These are phyloP conservation scores for Phytophthora constricta DNA, from an alignment of 352 stramenopile genomes.

Conservation along the genomic window DNA sequence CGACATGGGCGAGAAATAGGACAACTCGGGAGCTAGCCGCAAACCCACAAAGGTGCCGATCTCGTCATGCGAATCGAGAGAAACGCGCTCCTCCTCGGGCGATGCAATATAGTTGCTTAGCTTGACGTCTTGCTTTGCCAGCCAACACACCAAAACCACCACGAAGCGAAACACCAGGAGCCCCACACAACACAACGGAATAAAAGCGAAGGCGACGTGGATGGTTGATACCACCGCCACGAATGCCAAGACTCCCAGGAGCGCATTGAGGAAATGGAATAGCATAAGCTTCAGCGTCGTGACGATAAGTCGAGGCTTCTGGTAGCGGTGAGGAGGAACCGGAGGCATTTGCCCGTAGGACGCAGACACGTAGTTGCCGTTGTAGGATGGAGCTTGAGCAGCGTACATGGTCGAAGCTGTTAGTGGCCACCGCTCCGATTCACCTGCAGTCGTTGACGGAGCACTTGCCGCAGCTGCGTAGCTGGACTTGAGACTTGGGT, in stretches of 20 bases:
- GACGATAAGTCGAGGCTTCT: conserved; percentile 34
- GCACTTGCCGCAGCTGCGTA: neutral
- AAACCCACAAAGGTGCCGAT: no score
- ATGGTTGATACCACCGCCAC: conserved; percentile 48
- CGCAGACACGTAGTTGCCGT: conserved; percentile 40
- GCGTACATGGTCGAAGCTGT: conserved; percentile 17
- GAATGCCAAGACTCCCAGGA: conserved; percentile 61
- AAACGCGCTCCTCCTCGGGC: conserved; percentile 44
- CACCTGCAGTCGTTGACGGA: no score
- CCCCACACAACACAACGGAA: conserved; percentile 71
- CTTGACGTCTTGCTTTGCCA: conserved; percentile 62
- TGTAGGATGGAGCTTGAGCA: conserved; percentile 12
- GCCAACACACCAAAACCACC: conserved; percentile 45
- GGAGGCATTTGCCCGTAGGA: conserved; percentile 18
- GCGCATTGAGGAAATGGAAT: conserved; percentile 62
- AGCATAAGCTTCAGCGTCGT: conserved; percentile 58
- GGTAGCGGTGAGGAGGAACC: conserved; percentile 16
- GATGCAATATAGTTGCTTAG: conserved; percentile 68
- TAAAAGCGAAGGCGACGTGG: conserved; percentile 43
- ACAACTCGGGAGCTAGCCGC: conserved; percentile 56
- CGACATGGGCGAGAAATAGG: conserved; percentile 63
- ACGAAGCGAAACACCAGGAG: conserved; percentile 62
- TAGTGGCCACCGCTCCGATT: no score
- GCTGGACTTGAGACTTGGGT: conserved; percentile 28
- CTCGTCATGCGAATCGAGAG: no score